Conservation (phyloP, 2,329 filamentous ascomycete genomes). For the Fusarium verrucosum region DNA sequence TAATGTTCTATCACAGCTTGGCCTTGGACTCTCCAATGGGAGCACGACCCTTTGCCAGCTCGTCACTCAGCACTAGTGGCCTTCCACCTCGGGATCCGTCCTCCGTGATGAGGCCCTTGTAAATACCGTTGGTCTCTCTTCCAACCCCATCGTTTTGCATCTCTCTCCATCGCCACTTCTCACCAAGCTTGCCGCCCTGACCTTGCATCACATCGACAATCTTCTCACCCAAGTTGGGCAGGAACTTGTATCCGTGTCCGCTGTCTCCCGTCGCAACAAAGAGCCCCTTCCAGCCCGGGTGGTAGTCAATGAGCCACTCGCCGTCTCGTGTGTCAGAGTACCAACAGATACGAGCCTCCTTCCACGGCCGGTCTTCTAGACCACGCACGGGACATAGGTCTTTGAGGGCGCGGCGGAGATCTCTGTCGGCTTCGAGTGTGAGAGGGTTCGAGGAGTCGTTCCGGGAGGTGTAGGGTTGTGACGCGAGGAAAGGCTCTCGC, state of each 20-base stretch:
- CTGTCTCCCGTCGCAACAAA: constrained; percentile 72
- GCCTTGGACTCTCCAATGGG: constrained; percentile 30
- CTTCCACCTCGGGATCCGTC: constrained; percentile 63
- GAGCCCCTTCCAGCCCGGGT: constrained; percentile 67
- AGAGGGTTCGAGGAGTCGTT: constrained; percentile 58
- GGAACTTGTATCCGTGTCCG: constrained; percentile 74
- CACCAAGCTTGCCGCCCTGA: constrained; percentile 59
- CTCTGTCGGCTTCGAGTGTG: constrained; percentile 67
- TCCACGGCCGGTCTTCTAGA: constrained; percentile 68
- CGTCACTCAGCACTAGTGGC: constrained; percentile 57
- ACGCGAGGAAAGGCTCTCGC: constrained; percentile 47
- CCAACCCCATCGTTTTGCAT: constrained; percentile 54
- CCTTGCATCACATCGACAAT: constrained; percentile 65
- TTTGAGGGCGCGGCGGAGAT: constrained; percentile 68
- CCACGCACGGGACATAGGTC: constrained; percentile 67
- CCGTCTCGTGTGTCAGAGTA: constrained; percentile 77
- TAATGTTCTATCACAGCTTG: constrained; percentile 41
- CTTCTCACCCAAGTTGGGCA: constrained; percentile 71
- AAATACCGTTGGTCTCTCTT: constrained; percentile 49
- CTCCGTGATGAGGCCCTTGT: constrained; percentile 56
- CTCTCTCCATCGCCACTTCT: constrained; percentile 72
- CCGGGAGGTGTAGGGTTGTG: constrained; percentile 50
- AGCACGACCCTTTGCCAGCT: constrained; percentile 48
- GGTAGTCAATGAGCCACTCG: constrained; percentile 76
- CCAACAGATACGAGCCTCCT: constrained; percentile 74